These are phyloP conservation scores for Lasiodiplodia sp. DNA, from an alignment of 2,329 filamentous ascomycete species.

Conservation along the genomic window DNA sequence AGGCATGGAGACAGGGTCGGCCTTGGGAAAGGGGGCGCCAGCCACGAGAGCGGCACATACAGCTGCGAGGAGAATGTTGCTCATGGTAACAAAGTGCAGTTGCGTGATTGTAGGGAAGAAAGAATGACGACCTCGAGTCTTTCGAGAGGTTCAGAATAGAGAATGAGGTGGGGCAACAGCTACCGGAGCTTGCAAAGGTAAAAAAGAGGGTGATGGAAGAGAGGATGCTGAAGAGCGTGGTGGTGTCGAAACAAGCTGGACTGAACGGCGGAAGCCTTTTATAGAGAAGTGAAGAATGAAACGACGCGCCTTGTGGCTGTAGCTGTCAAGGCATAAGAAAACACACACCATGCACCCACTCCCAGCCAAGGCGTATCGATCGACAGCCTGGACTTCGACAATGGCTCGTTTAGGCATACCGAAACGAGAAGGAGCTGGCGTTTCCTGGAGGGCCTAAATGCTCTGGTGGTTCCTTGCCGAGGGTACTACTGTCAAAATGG, in stretches of 20 bases:
- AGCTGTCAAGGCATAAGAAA: not conserved
- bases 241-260: not conserved
- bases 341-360: not conserved
- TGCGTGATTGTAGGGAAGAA: not conserved
- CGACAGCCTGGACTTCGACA: constrained; percentile 1
- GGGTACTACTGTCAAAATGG: constrained; percentile 9
- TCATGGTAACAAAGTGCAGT: not conserved
- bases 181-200: constrained; percentile 24
- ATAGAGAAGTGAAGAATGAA: constrained; percentile 19
- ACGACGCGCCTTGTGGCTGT: constrained; percentile 4
- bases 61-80: constrained; percentile 13
- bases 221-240: constrained; percentile 18
- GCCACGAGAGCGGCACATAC: constrained; percentile 21
- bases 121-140: constrained; percentile 11
- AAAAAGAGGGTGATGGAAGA: constrained; percentile 11
- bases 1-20: not conserved
- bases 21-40: constrained; percentile 17
- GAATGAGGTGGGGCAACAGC: constrained; percentile 18
- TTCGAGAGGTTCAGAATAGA: constrained; percentile 15
- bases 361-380: constrained; percentile 2
- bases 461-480: constrained; percentile 3
- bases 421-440: constrained; percentile 17
- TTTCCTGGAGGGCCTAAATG: constrained; percentile 8
- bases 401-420: not conserved
- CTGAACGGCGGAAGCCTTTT: constrained; percentile 9